These are phyloP conservation scores for Magnusiomyces paraingens DNA, from an alignment of 1,139 yeast species.

Conservation along the genomic window DNA sequence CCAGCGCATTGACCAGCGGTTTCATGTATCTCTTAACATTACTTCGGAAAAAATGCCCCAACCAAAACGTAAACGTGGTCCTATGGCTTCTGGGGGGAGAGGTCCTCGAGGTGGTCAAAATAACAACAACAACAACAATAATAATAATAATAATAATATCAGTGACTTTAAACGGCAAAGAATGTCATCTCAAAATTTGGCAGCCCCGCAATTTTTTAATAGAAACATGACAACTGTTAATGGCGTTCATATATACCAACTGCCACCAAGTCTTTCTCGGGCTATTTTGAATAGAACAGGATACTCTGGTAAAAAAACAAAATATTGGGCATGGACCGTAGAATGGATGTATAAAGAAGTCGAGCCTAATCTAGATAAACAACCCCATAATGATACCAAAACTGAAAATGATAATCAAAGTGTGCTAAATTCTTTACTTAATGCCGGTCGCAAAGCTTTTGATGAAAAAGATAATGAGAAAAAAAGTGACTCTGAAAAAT, in stretches of 20 bases:
- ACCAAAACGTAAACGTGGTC: not conserved
- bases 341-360: conserved; percentile 48
- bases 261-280: conserved; percentile 77
- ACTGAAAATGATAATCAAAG: not conserved
- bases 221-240: conserved; percentile 25
- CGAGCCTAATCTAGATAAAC: too few species aligned
- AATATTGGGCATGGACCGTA: conserved; percentile 65
- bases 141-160: not conserved
- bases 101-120: not conserved
- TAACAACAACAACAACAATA: not conserved
- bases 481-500: not conserved
- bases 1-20: conserved; percentile 55
- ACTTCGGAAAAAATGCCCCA: conserved; percentile 12
- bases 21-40: conserved; percentile 25
- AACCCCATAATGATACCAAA: not conserved
- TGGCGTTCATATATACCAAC: conserved; percentile 45
- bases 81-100: not conserved
- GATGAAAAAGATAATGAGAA: conserved; percentile 1
- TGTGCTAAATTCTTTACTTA: not conserved
- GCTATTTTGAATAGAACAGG: conserved; percentile 61
- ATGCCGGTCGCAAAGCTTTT: not conserved
- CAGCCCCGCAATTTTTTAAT: conserved; percentile 16
- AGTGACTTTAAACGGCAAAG: not conserved
- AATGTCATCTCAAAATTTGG: not conserved
- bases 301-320: conserved; percentile 58